Evolutionary conservation across 2,329 filamentous ascomycete species (phyloP).

Genomic region (Penicillium sp.): DNA sequence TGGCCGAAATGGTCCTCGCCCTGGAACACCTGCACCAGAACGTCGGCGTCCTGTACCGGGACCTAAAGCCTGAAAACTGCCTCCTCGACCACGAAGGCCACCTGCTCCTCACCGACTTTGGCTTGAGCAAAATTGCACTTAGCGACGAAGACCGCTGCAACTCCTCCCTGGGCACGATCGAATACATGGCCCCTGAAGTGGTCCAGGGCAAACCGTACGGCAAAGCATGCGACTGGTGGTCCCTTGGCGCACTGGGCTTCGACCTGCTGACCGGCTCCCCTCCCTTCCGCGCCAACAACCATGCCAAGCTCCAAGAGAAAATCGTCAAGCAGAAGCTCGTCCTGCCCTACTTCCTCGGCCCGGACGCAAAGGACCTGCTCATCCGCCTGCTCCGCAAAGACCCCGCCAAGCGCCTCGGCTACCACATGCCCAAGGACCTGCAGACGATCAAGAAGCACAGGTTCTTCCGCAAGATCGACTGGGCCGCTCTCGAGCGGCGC

Average conservation of each 20-base stretch:
- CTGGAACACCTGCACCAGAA: constrained; percentile 90
- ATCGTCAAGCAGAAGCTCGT: constrained; percentile 90
- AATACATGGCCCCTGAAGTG: constrained; percentile 99
- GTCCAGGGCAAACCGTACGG: constrained; percentile 86
- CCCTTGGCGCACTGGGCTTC: constrained; percentile 86
- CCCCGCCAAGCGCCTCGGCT: constrained; percentile 83
- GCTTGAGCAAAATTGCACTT: constrained; percentile 89
- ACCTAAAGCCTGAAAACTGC: constrained; percentile 97
- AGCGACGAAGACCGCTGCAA: constrained; percentile 72
- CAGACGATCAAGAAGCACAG: constrained; percentile 84
- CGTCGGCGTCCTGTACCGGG: constrained; percentile 92
- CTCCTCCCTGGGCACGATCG: constrained; percentile 89
- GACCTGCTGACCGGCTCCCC: constrained; percentile 91
- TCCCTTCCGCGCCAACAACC: constrained; percentile 87
- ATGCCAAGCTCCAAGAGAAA: constrained; percentile 93
- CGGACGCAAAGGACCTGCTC: constrained; percentile 91
- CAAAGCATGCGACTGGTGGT: constrained; percentile 98
- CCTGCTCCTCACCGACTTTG: constrained; percentile 92
- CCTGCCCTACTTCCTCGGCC: constrained; percentile 85
- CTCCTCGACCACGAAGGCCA: constrained; percentile 90
- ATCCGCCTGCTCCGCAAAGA: constrained; percentile 90
- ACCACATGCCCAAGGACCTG: constrained; percentile 86
- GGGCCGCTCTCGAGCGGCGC: constrained; percentile 79
- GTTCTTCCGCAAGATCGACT: constrained; percentile 97
- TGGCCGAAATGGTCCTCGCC: constrained; percentile 96